Base-by-base conservation (phyloP, 2,329 filamentous ascomycete species). In the Fusarium algeriense region DNA sequence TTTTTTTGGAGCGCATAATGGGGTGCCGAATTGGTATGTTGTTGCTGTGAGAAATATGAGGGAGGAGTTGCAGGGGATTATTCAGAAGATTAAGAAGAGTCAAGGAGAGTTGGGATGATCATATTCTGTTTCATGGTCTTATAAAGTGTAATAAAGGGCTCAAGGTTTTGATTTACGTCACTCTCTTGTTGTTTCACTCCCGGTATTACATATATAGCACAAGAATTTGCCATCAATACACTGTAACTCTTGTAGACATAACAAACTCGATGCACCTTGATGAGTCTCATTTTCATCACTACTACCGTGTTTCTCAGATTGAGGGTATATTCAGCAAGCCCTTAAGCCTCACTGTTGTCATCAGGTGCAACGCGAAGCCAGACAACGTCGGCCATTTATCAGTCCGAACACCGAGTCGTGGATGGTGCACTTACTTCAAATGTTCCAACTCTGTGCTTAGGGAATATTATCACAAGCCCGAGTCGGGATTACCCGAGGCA, bases 11-110 rank as follows among this genome's bases (percentile, higher is more conserved):
- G 13, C 53, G 3, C 30, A 55, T 4, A 40, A 59, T 1, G 53
- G 58, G 12, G 5, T 20, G 3, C n/a, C 50, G 1, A 30, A n/a
- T 35, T 70, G 68, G 68, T 59, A 69, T 45, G 44, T 46, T 6
- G 50, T 54, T 13, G 63, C 44, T 3, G 50, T 69, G 28, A 40
- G 35, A 10, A 64, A 56, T 19, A 70, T 70, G 68, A 59, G 37
- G 5, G 57, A 60, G 7, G 68, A 70, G 32, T 28, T 70, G 20
- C 58, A 69, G 26, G 53, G 9, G 2, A 69, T 71, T 4, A 53
- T 69, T 1, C 35, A 64, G n/a, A 71, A 53, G n/a, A 55, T 70
- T 1, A 64, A 45, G n/a, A 71, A 49, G 10, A 23, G 40, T 0
- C 58, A 71, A 6, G 49, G 48, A 19, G 68, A 67, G n/a, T 7